These are phyloP conservation scores for Ascochyta fabae DNA, from an alignment of 2,329 filamentous ascomycete genomes.

Conservation along the genomic window DNA sequence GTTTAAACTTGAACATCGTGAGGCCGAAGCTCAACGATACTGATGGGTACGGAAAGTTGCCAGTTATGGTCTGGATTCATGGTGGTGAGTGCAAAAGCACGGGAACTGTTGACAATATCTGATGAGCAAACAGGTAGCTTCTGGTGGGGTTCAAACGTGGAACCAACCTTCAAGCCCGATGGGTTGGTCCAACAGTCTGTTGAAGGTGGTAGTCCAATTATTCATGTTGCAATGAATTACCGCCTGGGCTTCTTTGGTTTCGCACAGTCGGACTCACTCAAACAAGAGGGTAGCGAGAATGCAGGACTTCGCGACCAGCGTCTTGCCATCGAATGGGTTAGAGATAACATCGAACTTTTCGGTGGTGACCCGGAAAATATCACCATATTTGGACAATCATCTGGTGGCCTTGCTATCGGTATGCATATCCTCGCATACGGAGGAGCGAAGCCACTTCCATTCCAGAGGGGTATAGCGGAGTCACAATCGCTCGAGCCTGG, in stretches of 20 bases:
- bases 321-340: conserved; percentile 49
- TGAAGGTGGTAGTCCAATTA: conserved; percentile 50
- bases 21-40: conserved; percentile 53
- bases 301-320: conserved; percentile 50
- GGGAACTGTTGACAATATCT: background rate
- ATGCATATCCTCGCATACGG: conserved; percentile 47
- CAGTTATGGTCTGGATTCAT: conserved; percentile 67
- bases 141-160: conserved; percentile 40
- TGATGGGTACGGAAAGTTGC: conserved; percentile 50
- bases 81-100: conserved; percentile 52
- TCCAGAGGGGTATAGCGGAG: conserved; percentile 48
- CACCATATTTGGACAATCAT: conserved; percentile 51
- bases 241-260: conserved; percentile 51
- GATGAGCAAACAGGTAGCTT: conserved; percentile 22
- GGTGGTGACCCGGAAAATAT: conserved; percentile 46
- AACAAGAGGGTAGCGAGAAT: conserved; percentile 44
- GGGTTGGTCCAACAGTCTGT: conserved; percentile 57
- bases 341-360: conserved; percentile 45
- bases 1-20: conserved; percentile 66
- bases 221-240: conserved; percentile 48
- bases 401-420: conserved; percentile 41
- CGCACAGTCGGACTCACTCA: conserved; percentile 42
- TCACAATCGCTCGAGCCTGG: conserved; percentile 60
- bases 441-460: conserved; percentile 37
- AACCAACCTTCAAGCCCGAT: conserved; percentile 52